phyloP scores from a whole-genome alignment of 345 rosid genomes.

The Erucastrum elatum region DNA sequence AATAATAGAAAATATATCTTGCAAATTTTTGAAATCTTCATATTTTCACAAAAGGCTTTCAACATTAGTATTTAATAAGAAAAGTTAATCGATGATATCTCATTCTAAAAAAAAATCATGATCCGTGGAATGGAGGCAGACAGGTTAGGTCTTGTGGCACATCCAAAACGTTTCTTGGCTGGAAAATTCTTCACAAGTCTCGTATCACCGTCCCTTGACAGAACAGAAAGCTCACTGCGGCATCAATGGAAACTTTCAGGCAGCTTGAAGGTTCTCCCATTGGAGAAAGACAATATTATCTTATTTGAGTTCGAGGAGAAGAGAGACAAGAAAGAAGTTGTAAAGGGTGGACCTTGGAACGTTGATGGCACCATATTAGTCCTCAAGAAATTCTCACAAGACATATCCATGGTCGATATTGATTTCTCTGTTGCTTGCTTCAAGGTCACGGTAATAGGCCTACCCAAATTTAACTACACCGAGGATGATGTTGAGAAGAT shows the following conservation, averaged over 20 bases:
- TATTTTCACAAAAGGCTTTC: not conserved
- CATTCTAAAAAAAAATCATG: not conserved
- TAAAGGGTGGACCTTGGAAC: not conserved
- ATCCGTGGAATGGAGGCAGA: not conserved
- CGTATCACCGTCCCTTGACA: not conserved
- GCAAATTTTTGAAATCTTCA: not conserved
- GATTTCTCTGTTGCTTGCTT: slow-evolving; percentile 9
- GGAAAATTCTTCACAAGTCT: slow-evolving; percentile 2
- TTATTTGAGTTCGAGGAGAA: not conserved
- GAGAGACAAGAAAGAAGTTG: not conserved
- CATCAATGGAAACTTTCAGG: slow-evolving; percentile 8
- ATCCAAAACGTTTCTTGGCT: not conserved
- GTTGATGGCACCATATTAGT: not conserved
- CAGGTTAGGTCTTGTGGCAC: not conserved
- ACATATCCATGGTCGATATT: not conserved
- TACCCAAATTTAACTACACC: not conserved
- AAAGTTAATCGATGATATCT: not conserved
- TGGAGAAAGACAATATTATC: not conserved
- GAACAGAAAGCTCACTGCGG: slow-evolving; percentile 1
- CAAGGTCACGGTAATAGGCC: not conserved
- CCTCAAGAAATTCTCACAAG: not conserved
- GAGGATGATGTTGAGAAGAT: not conserved
- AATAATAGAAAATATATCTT: not conserved
- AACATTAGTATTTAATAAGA: not conserved
- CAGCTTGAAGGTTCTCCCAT: not conserved